A percentile compares a stretch with the other conserved stretches of the same genome.
Evolutionary conservation across 108 stramenopile genomes (phyloP).

Genomic region (Chaetoceros muelleri): DNA sequence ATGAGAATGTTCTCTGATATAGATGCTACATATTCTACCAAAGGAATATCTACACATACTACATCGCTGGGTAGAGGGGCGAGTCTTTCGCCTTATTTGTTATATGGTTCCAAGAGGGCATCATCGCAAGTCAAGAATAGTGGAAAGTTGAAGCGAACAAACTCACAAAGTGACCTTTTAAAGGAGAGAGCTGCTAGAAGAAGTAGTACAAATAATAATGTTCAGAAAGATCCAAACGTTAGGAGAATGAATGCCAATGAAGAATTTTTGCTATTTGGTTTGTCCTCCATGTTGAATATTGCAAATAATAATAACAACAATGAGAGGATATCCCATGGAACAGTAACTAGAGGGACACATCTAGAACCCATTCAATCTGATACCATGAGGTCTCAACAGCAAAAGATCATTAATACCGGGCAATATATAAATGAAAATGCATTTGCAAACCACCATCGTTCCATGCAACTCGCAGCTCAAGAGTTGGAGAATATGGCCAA

Average conservation of each 20-base stretch:
- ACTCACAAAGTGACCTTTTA: not conserved
- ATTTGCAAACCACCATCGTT: too few relatives aligned
- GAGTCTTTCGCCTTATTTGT: too few relatives aligned
- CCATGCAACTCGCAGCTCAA: conserved; percentile 1
- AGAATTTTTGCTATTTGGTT: too few relatives aligned
- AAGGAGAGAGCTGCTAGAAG: not conserved
- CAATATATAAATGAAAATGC: conserved; percentile 12
- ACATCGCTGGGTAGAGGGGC: not conserved
- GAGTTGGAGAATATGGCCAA: conserved; percentile 2
- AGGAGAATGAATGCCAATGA: too few relatives aligned
- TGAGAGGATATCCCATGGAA: too few relatives aligned
- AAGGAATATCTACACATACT: not conserved
- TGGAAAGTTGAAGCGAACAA: not conserved
- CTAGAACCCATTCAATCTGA: too few relatives aligned
- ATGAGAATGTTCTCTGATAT: not conserved
- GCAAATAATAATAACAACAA: too few relatives aligned
- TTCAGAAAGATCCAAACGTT: too few relatives aligned
- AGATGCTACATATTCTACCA: not conserved
- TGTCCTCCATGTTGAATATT: too few relatives aligned
- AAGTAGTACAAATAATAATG: too few relatives aligned
- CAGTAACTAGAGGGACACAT: too few relatives aligned
- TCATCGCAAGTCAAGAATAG: not conserved
- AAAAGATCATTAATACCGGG: conserved; percentile 3
- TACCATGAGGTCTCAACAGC: not conserved
- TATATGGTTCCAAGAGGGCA: not conserved